These are phyloP conservation scores for Nannizziopsis arthrosporioides DNA, from an alignment of 2,329 filamentous ascomycete species.

Conservation along the genomic window DNA sequence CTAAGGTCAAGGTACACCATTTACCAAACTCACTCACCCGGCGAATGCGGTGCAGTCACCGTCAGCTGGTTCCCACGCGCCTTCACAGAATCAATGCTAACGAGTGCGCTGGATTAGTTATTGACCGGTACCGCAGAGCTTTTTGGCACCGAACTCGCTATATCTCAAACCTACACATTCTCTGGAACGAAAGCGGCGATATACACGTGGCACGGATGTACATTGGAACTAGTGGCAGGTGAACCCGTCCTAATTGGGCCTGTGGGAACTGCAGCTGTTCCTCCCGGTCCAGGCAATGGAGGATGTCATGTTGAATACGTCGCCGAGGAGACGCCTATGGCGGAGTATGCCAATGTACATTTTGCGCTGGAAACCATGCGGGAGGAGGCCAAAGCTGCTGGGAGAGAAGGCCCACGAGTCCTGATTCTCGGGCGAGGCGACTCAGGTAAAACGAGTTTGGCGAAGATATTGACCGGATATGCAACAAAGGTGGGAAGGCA, in stretches of 20 bases:
- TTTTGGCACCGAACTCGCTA: constrained; percentile 86
- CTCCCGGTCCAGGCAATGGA: constrained; percentile 38
- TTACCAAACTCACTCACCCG: too few relatives aligned
- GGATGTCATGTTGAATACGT: constrained; percentile 57
- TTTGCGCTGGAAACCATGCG: constrained; percentile 67
- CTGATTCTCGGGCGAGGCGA: constrained; percentile 68
- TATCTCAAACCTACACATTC: constrained; percentile 68
- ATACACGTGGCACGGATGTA: constrained; percentile 84
- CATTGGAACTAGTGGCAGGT: constrained; percentile 60
- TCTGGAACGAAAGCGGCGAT: constrained; percentile 73
- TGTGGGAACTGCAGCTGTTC: constrained; percentile 9
- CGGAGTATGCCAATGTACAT: constrained; percentile 73
- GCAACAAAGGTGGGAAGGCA: constrained; percentile 62
- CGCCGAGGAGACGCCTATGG: constrained; percentile 70
- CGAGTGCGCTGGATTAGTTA: constrained; percentile 42
- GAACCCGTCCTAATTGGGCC: constrained; percentile 33
- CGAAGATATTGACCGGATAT: constrained; percentile 66
- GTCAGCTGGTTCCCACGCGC: neutral
- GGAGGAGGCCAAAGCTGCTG: constrained; percentile 43
- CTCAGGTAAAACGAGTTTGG: constrained; percentile 72
- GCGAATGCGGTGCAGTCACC: too few relatives aligned
- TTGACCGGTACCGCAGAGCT: constrained; percentile 76
- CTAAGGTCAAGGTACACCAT: constrained; percentile 42
- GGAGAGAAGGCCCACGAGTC: constrained; percentile 60
- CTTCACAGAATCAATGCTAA: neutral